Base-by-base conservation (phyloP, 2,329 filamentous ascomycete species). In the Epichloe gansuensis region DNA sequence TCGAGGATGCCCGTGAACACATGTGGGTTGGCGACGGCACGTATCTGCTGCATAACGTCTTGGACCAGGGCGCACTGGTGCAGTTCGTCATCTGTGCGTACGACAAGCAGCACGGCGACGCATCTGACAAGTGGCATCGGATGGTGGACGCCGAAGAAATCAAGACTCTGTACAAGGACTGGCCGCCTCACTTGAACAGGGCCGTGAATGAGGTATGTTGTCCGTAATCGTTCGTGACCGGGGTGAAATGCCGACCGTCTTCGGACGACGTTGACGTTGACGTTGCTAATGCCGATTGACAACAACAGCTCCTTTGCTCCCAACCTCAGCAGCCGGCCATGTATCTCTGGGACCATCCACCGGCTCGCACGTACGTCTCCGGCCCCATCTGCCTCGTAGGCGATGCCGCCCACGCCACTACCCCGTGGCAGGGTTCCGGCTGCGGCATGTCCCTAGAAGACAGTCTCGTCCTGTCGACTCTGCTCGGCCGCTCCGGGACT, bases 401-500 rank as follows among this genome's bases (percentile, higher is more conserved):
- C 15, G 61, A 62, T 52, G 61, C 60, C 2, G 60, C 61, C 2
- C 60, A 63, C 46, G 61, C 61, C 8, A 57, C 55, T 11, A 59
- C 58, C 2, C 62, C 62, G 0, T 62, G 59, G 46, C 59, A 62
- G 42, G 62, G 55, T 4, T 55, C 59, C 4, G 61, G 62, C 2
- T 59, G 57, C 1, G 59, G 54, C 5, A 59, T 61, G 60, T 59
- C 60, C 1, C 55, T 63, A 2, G 61, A 63, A 17, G 62, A 62
- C 15, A 56, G 56, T 2, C 56, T 57, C 13, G 48, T 63, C 2
- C 56, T 64, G 5, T 38, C 23, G 4, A 38, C 23, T 7, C 50
- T 51, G 28, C 42, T 51, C 11, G 50, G 23, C 17, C 41, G n/a
- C 12, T 46, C 31, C 28, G 12, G 9, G 17, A 37, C 50, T 2